Percentiles rank a stretch among this genome's conserved stretches.
These are phyloP conservation scores for Zygoascus bituminiphila DNA, from an alignment of 805 yeast genomes.

Conservation along the genomic window DNA sequence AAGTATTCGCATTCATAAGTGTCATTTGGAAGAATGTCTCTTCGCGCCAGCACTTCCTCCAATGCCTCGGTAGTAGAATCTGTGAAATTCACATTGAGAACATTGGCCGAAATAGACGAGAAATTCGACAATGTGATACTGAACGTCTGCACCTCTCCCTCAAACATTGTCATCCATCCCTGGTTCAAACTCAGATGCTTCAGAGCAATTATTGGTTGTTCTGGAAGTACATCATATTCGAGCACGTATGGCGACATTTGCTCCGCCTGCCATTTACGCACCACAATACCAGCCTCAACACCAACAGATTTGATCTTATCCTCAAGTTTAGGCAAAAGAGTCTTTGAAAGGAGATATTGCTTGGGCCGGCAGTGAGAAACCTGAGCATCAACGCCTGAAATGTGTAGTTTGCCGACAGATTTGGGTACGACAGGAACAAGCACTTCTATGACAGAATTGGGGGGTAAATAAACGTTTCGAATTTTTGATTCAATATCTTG, in stretches of 20 bases:
- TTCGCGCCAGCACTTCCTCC: slow-evolving; percentile 41
- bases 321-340: slow-evolving; percentile 6
- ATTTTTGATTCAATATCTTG: slow-evolving; percentile 15
- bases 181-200: slow-evolving; percentile 46
- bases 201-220: slow-evolving; percentile 56
- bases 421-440: slow-evolving; percentile 27
- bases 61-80: slow-evolving; percentile 68
- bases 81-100: slow-evolving; percentile 52
- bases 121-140: slow-evolving; percentile 48
- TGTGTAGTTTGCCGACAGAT: slow-evolving; percentile 39
- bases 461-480: slow-evolving; percentile 24
- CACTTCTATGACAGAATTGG: slow-evolving; percentile 19
- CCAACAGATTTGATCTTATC: slow-evolving; percentile 26
- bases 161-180: slow-evolving; percentile 66
- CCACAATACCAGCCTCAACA: slow-evolving; percentile 6
- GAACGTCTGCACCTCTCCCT: slow-evolving; percentile 58
- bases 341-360: slow-evolving; percentile 24
- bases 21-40: slow-evolving; percentile 48
- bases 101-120: slow-evolving; percentile 48
- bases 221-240: slow-evolving; percentile 29
- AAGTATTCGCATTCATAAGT: slow-evolving; percentile 69
- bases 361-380: slow-evolving; percentile 44
- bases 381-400: slow-evolving; percentile 44
- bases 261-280: background rate
- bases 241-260: slow-evolving; percentile 16